A percentile compares a stretch with the other conserved stretches of the same genome.
phyloP scores from a whole-genome alignment of 192 early-diverging fungal species.

The Gaertneriomyces sp. region DNA sequence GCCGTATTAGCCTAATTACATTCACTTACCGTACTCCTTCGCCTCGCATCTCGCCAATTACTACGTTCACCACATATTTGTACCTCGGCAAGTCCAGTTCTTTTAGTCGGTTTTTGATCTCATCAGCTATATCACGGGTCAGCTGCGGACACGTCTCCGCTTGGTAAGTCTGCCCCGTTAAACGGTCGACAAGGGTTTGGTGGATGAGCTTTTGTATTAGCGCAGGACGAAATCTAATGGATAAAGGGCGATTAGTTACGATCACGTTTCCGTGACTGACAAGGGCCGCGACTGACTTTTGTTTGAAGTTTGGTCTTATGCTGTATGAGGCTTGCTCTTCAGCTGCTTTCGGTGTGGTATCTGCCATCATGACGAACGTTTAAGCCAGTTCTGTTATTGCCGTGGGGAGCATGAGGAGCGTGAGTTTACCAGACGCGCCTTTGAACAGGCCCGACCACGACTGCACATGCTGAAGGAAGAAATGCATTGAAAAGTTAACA shows the following conservation, averaged over 20 bases:
- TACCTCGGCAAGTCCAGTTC: constrained; percentile 52
- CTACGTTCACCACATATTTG: constrained; percentile 58
- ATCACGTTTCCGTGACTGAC: background rate
- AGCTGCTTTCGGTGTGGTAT: background rate
- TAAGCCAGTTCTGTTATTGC: too few species aligned
- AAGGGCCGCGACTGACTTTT: constrained; percentile 40
- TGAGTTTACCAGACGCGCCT: too few species aligned
- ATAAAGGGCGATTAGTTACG: constrained; percentile 2
- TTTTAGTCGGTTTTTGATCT: constrained; percentile 56
- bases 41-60: constrained; percentile 59
- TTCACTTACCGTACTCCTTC: constrained; percentile 51
- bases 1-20: background rate
- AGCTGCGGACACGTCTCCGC: constrained; percentile 51
- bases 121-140: constrained; percentile 57
- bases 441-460: too few species aligned
- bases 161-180: constrained; percentile 44
- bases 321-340: constrained; percentile 28
- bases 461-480: too few species aligned
- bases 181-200: constrained; percentile 42
- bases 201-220: constrained; percentile 45
- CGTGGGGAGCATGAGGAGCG: too few species aligned
- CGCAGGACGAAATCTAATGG: constrained; percentile 49
- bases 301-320: constrained; percentile 58
- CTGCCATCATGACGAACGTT: constrained; percentile 1
- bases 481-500: too few species aligned